phyloP scores from a whole-genome alignment of 2,329 filamentous ascomycete genomes.

The Curvularia verruculosa region DNA sequence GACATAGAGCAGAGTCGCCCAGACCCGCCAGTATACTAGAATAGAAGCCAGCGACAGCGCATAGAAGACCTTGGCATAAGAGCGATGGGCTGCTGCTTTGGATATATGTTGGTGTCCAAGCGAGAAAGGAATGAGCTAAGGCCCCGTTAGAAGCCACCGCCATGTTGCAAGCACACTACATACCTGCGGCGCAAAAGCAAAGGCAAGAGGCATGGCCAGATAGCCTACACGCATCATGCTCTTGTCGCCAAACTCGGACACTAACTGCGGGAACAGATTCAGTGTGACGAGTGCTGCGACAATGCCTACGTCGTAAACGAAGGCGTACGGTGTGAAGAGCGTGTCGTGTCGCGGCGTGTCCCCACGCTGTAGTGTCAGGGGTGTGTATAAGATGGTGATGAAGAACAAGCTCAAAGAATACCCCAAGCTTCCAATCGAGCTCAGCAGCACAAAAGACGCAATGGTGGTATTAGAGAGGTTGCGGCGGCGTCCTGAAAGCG shows the following conservation, averaged over 20 bases:
- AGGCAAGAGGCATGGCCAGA: constrained; percentile 39
- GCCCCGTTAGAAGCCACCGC: constrained; percentile 15
- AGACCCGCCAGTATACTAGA: constrained; percentile 55
- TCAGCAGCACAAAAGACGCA: constrained; percentile 64
- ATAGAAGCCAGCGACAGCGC: constrained; percentile 54
- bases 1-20: constrained; percentile 52
- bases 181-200: constrained; percentile 47
- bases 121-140: constrained; percentile 52
- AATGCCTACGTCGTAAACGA: constrained; percentile 50
- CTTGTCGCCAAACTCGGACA: constrained; percentile 30
- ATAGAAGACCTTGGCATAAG: constrained; percentile 57
- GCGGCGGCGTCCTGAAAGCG: constrained; percentile 55
- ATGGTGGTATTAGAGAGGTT: constrained; percentile 58
- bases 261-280: constrained; percentile 44
- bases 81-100: constrained; percentile 48
- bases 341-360: constrained; percentile 38
- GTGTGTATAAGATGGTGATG: constrained; percentile 63
- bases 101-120: constrained; percentile 57
- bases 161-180: not conserved
- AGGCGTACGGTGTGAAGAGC: constrained; percentile 44
- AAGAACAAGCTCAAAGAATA: constrained; percentile 70
- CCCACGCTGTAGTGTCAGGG: constrained; percentile 53
- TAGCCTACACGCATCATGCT: constrained; percentile 36
- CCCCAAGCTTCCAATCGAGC: constrained; percentile 64
- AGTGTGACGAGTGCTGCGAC: constrained; percentile 57